A percentile compares a stretch with the other conserved stretches of the same genome.
These are phyloP conservation scores for Triangularia setosa DNA, from an alignment of 2,329 filamentous ascomycete species.

Conservation along the genomic window DNA sequence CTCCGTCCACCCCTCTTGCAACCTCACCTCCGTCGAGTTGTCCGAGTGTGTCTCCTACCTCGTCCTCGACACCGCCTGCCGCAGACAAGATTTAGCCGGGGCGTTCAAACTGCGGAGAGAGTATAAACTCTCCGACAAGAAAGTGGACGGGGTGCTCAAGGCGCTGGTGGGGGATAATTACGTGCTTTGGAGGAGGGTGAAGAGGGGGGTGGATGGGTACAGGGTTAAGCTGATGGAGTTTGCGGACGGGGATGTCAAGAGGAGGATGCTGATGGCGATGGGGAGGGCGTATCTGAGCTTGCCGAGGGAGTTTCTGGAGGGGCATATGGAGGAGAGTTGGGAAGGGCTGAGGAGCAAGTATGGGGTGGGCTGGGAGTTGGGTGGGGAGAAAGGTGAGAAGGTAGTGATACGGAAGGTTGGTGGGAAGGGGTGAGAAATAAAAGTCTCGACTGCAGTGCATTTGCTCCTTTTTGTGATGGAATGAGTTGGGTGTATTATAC, in stretches of 20 bases:
- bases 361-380: slow-evolving; percentile 80
- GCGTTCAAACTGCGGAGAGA: slow-evolving; percentile 64
- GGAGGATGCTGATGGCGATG: slow-evolving; percentile 80
- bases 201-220: slow-evolving; percentile 73
- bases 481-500: background rate
- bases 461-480: too few species aligned
- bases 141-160: slow-evolving; percentile 63
- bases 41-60: slow-evolving; percentile 77
- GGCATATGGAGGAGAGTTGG: slow-evolving; percentile 67
- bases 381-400: slow-evolving; percentile 63
- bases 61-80: slow-evolving; percentile 84
- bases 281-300: slow-evolving; percentile 76
- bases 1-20: slow-evolving; percentile 62
- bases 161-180: slow-evolving; percentile 81
- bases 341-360: slow-evolving; percentile 61
- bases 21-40: slow-evolving; percentile 67
- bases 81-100: slow-evolving; percentile 68
- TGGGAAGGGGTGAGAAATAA: background rate
- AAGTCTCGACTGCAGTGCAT: too few species aligned
- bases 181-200: slow-evolving; percentile 69
- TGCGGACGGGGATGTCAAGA: slow-evolving; percentile 68
- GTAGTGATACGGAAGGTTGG: slow-evolving; percentile 67
- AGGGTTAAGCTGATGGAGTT: slow-evolving; percentile 75
- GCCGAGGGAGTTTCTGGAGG: slow-evolving; percentile 65
- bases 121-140: slow-evolving; percentile 61